Evolutionary conservation across 2,329 filamentous ascomycete species (phyloP).

Genomic region (Sporothrix dimorphospora): DNA sequence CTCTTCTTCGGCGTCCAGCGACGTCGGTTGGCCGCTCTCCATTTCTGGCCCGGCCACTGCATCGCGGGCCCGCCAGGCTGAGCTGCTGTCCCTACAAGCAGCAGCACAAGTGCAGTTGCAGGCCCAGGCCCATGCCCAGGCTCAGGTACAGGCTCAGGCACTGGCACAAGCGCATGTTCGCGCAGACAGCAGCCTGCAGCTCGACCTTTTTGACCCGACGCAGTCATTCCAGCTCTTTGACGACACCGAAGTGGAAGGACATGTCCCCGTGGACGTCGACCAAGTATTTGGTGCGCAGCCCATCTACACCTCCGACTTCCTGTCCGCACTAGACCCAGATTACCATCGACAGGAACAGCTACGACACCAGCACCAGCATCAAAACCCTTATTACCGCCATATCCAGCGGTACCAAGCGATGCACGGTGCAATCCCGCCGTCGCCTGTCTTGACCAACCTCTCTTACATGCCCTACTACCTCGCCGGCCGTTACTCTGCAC

Average conservation of each 20-base stretch:
- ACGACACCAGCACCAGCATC: not conserved
- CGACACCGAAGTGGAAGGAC: not conserved
- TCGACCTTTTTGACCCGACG: slow-evolving; percentile 1
- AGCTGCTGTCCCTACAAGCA: not conserved
- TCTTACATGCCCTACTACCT: slow-evolving; percentile 28
- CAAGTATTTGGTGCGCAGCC: slow-evolving; percentile 15
- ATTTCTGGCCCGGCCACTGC: not conserved
- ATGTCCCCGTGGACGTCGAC: slow-evolving; percentile 11
- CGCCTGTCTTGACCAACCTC: slow-evolving; percentile 19
- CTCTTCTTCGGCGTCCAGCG: not conserved
- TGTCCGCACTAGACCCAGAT: not conserved
- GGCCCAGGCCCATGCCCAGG: not conserved
- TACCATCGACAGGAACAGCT: not conserved
- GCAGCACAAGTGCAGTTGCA: not conserved
- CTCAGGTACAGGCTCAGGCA: not conserved
- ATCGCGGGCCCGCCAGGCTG: not conserved
- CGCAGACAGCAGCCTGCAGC: not conserved
- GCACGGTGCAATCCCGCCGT: not conserved
- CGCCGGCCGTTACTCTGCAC: slow-evolving; percentile 1
- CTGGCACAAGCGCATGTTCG: not conserved
- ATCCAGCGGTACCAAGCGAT: slow-evolving; percentile 1
- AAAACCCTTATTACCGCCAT: not conserved
- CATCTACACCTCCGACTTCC: not conserved
- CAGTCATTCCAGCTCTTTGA: not conserved
- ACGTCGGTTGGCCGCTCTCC: not conserved